phyloP scores from a whole-genome alignment of 257 asterid genomes.

The Dorcoceras hygrometricum region DNA sequence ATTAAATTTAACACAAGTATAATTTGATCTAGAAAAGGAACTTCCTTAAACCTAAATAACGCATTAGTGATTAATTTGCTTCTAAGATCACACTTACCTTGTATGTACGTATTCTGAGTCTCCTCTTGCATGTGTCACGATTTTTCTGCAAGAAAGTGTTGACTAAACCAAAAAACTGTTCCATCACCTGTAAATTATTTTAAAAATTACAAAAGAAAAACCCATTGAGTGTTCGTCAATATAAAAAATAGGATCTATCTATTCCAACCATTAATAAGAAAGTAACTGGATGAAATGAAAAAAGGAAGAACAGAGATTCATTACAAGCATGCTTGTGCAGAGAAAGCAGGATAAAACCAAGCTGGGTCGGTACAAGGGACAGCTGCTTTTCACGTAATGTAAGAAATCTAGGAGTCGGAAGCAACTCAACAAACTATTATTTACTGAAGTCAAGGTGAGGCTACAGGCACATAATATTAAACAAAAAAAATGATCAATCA shows the following conservation, averaged over 20 bases:
- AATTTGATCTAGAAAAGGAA: conserved; percentile 1
- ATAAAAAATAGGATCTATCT: conserved; percentile 3
- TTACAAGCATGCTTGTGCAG: conserved; percentile 5
- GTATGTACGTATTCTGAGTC: conserved; percentile 86
- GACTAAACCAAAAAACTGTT: conserved; percentile 89
- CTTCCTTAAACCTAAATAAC: conserved; percentile 16
- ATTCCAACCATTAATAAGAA: conserved; percentile 1
- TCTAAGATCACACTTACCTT: conserved; percentile 52
- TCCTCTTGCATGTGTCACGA: conserved; percentile 85
- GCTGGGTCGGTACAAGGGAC: conserved; percentile 14
- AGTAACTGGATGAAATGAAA: conserved; percentile 3
- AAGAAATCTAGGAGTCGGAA: conserved; percentile 14
- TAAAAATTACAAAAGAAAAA: conserved; percentile 18
- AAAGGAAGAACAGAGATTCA: conserved; percentile 12
- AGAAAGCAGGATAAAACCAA: conserved; percentile 16
- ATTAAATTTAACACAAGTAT: too few relatives aligned
- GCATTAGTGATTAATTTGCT: conserved; percentile 16
- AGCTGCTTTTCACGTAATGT: conserved; percentile 6
- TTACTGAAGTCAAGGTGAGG: conserved; percentile 8
- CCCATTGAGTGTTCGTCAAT: conserved; percentile 4
- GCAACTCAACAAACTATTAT: conserved; percentile 9
- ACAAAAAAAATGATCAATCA: conserved; percentile 13
- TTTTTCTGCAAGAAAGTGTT: conserved; percentile 91
- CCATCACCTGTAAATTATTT: conserved; percentile 78
- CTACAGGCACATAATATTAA: conserved; percentile 2